These are phyloP conservation scores for Dendryphion nanum DNA, from an alignment of 2,329 filamentous ascomycete genomes.

Conservation along the genomic window DNA sequence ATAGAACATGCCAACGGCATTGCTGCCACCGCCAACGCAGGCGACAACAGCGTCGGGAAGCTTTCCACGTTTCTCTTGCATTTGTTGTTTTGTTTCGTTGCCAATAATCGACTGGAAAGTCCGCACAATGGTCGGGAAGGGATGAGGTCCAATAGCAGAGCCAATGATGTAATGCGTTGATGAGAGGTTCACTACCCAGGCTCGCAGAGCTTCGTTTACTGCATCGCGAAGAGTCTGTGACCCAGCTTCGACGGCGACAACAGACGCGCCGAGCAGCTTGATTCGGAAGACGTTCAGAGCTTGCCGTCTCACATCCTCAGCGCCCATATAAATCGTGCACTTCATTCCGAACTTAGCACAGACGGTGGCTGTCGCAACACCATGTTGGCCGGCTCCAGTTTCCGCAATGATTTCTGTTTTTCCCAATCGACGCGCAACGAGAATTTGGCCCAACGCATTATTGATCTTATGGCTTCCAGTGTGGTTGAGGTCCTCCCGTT, in stretches of 20 bases:
- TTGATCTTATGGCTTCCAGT: slow-evolving; percentile 99
- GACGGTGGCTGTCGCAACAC: slow-evolving; percentile 94
- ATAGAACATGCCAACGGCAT: slow-evolving; percentile 97
- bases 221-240: slow-evolving; percentile 63
- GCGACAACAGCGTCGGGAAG: slow-evolving; percentile 95
- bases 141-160: slow-evolving; percentile 94
- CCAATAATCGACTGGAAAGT: slow-evolving; percentile 98
- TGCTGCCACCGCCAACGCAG: slow-evolving; percentile 92
- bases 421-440: slow-evolving; percentile 79
- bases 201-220: slow-evolving; percentile 91
- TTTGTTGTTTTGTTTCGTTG: slow-evolving; percentile 88
- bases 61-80: slow-evolving; percentile 79
- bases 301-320: slow-evolving; percentile 93
- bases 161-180: slow-evolving; percentile 98
- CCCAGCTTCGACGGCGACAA: slow-evolving; percentile 89
- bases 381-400: slow-evolving; percentile 95
- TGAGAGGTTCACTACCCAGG: slow-evolving; percentile 89
- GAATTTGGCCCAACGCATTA: slow-evolving; percentile 90
- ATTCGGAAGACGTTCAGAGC: slow-evolving; percentile 98
- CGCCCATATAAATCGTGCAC: slow-evolving; percentile 97
- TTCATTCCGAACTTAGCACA: slow-evolving; percentile 98
- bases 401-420: slow-evolving; percentile 98
- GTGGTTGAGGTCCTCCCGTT: slow-evolving; percentile 96
- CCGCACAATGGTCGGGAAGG: slow-evolving; percentile 95
- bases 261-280: slow-evolving; percentile 89